Conservation (phyloP, 2,329 filamentous ascomycete species). For the Epichloe baconii region DNA sequence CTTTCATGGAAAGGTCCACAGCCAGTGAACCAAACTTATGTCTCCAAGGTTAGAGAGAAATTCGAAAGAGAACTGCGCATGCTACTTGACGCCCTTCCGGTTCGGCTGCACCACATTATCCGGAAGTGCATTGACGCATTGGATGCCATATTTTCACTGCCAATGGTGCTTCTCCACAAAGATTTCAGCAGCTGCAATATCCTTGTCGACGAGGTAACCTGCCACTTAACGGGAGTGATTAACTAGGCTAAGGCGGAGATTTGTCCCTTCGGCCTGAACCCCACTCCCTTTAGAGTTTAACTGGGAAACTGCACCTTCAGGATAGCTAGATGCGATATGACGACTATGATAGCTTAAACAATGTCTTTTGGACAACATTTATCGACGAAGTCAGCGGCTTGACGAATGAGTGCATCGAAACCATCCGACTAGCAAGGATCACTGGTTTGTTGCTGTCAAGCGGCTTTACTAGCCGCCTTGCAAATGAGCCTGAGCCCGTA, state of each 20-base stretch:
- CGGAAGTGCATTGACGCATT: slow-evolving; percentile 18
- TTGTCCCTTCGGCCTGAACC: slow-evolving; percentile 26
- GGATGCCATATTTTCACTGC: slow-evolving; percentile 21
- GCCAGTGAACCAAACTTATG: slow-evolving; percentile 14
- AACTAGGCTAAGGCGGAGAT: slow-evolving; percentile 29
- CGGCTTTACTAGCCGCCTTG: slow-evolving; percentile 26
- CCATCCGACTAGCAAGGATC: slow-evolving; percentile 20
- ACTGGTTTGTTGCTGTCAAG: slow-evolving; percentile 20
- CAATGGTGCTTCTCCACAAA: slow-evolving; percentile 25
- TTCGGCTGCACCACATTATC: slow-evolving; percentile 21
- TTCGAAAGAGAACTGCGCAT: slow-evolving; percentile 20
- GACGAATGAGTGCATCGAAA: slow-evolving; percentile 11
- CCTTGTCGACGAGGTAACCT: slow-evolving; percentile 23
- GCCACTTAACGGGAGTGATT: slow-evolving; percentile 25
- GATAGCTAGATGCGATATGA: slow-evolving; percentile 21
- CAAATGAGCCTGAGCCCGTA: slow-evolving; percentile 13
- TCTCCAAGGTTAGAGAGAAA: slow-evolving; percentile 11
- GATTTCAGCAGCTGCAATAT: slow-evolving; percentile 27
- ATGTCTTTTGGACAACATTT: slow-evolving; percentile 22
- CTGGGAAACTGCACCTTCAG: slow-evolving; percentile 21
- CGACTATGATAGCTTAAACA: slow-evolving; percentile 17
- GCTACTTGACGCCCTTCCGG: slow-evolving; percentile 20
- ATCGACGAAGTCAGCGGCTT: slow-evolving; percentile 16
- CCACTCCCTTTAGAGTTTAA: slow-evolving; percentile 20
- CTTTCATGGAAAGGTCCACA: slow-evolving; percentile 24